phyloP scores from a whole-genome alignment of 2,329 filamentous ascomycete species.

The Aspergillus brasiliensis region DNA sequence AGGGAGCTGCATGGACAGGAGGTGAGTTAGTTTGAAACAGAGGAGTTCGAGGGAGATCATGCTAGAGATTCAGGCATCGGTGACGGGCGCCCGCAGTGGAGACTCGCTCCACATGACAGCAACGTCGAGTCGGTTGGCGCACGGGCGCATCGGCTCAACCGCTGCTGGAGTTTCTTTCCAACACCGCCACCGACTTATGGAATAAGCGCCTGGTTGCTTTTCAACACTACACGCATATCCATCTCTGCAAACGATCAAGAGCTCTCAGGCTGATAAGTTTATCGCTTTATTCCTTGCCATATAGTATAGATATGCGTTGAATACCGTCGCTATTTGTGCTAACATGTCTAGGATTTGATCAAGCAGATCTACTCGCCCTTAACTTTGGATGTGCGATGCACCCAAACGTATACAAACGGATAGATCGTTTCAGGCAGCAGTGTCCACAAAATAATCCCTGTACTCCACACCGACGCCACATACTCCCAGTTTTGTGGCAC shows the following conservation, averaged over 20 bases:
- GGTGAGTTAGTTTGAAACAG: neutral
- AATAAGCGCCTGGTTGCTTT: no score
- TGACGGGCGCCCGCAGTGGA: neutral
- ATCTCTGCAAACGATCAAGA: no score
- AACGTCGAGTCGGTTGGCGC: neutral
- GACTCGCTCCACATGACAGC: neutral
- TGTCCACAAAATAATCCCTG: slow-evolving; percentile 21
- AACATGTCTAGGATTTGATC: neutral
- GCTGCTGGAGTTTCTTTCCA: neutral
- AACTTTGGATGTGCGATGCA: slow-evolving; percentile 8
- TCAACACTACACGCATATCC: no score
- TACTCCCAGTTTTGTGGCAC: slow-evolving; percentile 25
- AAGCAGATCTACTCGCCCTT: slow-evolving; percentile 15
- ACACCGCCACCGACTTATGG: no score
- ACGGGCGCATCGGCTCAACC: neutral
- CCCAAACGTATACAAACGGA: slow-evolving; percentile 20
- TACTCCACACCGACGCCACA: slow-evolving; percentile 23
- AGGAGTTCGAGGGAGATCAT: neutral
- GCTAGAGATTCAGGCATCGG: neutral
- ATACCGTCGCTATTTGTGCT: no score
- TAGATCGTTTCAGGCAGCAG: slow-evolving; percentile 25
- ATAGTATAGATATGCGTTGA: no score
- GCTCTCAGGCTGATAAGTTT: no score
- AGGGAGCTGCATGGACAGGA: no score
- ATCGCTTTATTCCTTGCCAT: no score